Conservation (phyloP, 1,284 basidiomycete species). For the Pseudomicrostroma phylloplanum region DNA sequence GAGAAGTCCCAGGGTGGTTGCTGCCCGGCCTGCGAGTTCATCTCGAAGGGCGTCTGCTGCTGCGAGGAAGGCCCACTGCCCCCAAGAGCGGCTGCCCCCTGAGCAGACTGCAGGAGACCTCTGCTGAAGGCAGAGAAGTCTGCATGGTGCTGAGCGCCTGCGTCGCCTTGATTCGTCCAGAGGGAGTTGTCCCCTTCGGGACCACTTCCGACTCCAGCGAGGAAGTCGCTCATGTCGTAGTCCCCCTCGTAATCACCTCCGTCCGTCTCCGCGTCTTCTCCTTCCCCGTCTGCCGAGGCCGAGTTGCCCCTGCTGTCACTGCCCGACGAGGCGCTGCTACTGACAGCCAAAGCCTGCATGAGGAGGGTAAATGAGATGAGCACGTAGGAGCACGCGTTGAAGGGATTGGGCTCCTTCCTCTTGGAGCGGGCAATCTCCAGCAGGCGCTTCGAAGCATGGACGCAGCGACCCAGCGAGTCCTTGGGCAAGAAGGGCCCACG, state of each 20-base stretch:
- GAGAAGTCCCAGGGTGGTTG: not conserved
- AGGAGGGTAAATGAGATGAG: conserved; percentile 42
- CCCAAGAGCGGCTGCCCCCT: conserved; percentile 10
- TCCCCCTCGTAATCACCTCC: conserved; percentile 11
- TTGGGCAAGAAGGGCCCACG: conserved; percentile 38
- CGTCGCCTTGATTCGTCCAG: not conserved
- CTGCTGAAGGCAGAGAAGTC: conserved; percentile 2
- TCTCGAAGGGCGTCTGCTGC: too few relatives aligned
- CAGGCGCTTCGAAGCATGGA: conserved; percentile 37
- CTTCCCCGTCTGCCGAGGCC: conserved; percentile 8
- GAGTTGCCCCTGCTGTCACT: too few relatives aligned
- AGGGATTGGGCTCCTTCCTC: conserved; percentile 29
- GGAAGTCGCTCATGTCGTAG: conserved; percentile 9
- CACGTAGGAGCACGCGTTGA: conserved; percentile 44
- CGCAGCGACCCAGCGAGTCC: conserved; percentile 34
- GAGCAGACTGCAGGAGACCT: conserved; percentile 11
- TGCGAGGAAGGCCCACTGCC: not conserved
- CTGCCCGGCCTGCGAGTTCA: not conserved
- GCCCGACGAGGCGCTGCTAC: not conserved
- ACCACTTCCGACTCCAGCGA: not conserved
- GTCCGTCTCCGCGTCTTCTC: conserved; percentile 10
- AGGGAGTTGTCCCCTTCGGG: not conserved
- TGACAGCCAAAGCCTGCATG: conserved; percentile 40
- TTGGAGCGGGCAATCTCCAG: conserved; percentile 32
- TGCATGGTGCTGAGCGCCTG: not conserved